phyloP scores from a whole-genome alignment of 2,329 filamentous ascomycete species.

The Botrytis tulipae region DNA sequence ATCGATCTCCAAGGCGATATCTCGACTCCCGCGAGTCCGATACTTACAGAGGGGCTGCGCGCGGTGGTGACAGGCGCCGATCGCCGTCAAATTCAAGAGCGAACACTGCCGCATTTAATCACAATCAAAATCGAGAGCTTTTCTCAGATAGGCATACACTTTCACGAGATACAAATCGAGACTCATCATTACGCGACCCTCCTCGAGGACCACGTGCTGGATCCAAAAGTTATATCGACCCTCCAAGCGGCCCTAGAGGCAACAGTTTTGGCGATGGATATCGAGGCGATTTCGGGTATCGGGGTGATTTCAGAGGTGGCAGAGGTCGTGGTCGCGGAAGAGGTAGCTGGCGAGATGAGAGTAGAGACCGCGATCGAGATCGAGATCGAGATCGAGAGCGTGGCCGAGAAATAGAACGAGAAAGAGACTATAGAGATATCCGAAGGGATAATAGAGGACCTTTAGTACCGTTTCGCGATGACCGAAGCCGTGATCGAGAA shows the following conservation, averaged over 20 bases:
- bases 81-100: conserved; percentile 50
- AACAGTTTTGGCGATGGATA: conserved; percentile 66
- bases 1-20: conserved; percentile 21
- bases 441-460: conserved; percentile 18
- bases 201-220: conserved; percentile 76
- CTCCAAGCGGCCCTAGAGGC: conserved; percentile 65
- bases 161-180: conserved; percentile 30
- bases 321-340: conserved; percentile 44
- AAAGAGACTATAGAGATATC: conserved; percentile 49
- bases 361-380: conserved; percentile 59
- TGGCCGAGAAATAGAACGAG: conserved; percentile 48
- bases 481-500: conserved; percentile 27
- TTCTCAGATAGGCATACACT: conserved; percentile 19
- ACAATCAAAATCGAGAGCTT: conserved; percentile 16
- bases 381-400: conserved; percentile 59
- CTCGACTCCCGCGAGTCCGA: conserved; percentile 20
- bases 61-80: conserved; percentile 36
- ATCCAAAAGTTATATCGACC: conserved; percentile 50
- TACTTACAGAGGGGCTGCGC: conserved; percentile 33
- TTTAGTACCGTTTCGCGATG: conserved; percentile 16
- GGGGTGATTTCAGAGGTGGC: conserved; percentile 54
- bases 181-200: conserved; percentile 60
- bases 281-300: conserved; percentile 53
- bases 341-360: conserved; percentile 50
- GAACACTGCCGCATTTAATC: conserved; percentile 14